Percentiles rank a stretch among this genome's conserved stretches.
These are phyloP conservation scores for Zoysia matrella DNA, from an alignment of 202 grass and related monocot genomes.

Conservation along the genomic window DNA sequence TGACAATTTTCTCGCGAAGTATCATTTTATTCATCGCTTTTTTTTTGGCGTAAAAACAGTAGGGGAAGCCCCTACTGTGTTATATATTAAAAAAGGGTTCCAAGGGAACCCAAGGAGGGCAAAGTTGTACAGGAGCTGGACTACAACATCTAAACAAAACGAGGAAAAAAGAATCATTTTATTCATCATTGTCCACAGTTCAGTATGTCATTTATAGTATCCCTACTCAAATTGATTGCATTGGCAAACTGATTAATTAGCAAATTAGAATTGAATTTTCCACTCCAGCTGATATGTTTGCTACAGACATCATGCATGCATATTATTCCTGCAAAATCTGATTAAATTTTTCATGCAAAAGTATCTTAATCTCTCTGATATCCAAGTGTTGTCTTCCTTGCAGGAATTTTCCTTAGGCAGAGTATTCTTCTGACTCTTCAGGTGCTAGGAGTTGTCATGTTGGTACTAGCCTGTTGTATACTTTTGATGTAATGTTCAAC, in stretches of 20 bases:
- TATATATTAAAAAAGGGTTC: too few relatives aligned
- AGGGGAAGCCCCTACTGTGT: too few relatives aligned
- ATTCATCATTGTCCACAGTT: background rate
- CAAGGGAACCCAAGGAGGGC: too few relatives aligned
- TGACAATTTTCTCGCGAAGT: background rate
- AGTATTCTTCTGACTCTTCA: conserved; percentile 85
- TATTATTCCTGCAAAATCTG: conserved; percentile 16
- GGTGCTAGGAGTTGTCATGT: conserved; percentile 86
- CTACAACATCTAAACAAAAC: too few relatives aligned
- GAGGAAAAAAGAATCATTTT: too few relatives aligned
- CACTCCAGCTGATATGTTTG: conserved; percentile 13
- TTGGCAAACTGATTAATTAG: background rate
- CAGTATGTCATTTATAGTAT: background rate
- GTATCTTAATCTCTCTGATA: conserved; percentile 33
- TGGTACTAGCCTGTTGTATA: conserved; percentile 94
- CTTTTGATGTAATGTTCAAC: conserved; percentile 99
- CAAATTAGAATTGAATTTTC: conserved; percentile 24
- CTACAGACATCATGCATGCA: background rate
- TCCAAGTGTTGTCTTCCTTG: conserved; percentile 45
- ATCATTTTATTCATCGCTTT: background rate
- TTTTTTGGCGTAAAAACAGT: too few relatives aligned
- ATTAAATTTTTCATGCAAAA: conserved; percentile 11
- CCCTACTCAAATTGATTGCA: background rate
- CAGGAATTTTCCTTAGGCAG: conserved; percentile 76
- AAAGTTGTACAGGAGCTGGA: too few relatives aligned